Evolutionary conservation across 164 flowering plant species (phyloP).

Genomic region (Litsea cubeba): DNA sequence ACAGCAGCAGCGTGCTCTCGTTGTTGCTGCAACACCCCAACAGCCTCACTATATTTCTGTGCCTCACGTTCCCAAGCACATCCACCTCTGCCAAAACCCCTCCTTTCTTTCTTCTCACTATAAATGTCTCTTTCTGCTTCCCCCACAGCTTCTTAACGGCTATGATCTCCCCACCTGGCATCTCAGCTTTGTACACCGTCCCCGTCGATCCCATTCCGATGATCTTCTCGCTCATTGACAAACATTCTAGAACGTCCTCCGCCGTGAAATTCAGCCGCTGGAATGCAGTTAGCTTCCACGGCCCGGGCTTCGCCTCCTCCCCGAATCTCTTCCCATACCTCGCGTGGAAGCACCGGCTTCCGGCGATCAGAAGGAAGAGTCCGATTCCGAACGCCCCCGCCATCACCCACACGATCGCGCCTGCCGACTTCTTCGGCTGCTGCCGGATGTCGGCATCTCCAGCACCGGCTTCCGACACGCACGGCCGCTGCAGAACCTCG

Average conservation of each 20-base stretch:
- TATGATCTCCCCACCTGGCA: constrained; percentile 92
- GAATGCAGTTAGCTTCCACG: constrained; percentile 85
- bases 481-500: constrained; percentile 37
- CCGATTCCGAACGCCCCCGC: constrained; percentile 74
- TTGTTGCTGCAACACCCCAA: constrained; percentile 88
- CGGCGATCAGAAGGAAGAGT: constrained; percentile 57
- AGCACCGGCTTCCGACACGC: constrained; percentile 24
- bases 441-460: constrained; percentile 12
- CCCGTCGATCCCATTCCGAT: constrained; percentile 92
- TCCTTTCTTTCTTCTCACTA: constrained; percentile 32
- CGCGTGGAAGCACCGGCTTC: constrained; percentile 47
- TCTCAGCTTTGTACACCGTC: constrained; percentile 83
- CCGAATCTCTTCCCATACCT: constrained; percentile 8
- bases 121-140: constrained; percentile 48
- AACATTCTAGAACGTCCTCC: constrained; percentile 70
- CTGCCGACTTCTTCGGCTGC: constrained; percentile 43
- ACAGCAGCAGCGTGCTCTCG: constrained; percentile 73
- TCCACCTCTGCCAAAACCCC: constrained; percentile 94
- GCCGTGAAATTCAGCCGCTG: constrained; percentile 88
- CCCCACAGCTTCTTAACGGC: constrained; percentile 96
- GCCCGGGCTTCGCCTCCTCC: constrained; percentile 32
- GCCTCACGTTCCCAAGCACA: constrained; percentile 85
- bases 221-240: constrained; percentile 57
- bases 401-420: constrained; percentile 76
- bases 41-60: constrained; percentile 86